These are phyloP conservation scores for Geosiphon pyriformis DNA, from an alignment of 192 early-diverging fungal species.

Conservation along the genomic window DNA sequence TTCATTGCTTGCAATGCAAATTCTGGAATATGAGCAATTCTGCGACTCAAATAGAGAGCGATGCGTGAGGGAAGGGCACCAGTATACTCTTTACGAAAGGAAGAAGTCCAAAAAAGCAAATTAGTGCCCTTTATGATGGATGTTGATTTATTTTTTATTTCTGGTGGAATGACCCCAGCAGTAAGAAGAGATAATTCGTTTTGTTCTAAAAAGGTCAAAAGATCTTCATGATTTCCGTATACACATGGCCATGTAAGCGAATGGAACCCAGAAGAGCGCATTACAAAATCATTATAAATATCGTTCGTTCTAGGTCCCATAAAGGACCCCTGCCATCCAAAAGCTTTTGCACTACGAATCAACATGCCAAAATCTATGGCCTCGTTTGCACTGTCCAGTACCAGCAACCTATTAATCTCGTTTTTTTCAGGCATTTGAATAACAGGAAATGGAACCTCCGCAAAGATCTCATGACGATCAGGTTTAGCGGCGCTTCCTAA, in stretches of 20 bases:
- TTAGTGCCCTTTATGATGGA: neutral
- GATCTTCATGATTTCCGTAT: neutral
- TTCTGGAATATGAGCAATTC: neutral
- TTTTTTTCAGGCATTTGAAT: conserved; percentile 6
- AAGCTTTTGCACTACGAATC: conserved; percentile 28
- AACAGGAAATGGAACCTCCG: conserved; percentile 30
- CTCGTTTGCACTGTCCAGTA: conserved; percentile 32
- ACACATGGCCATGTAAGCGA: conserved; percentile 27
- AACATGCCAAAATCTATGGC: conserved; percentile 33
- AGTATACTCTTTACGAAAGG: neutral
- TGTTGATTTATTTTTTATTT: neutral
- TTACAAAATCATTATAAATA: conserved; percentile 33
- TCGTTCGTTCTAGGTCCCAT: conserved; percentile 21
- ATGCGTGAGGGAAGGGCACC: neutral
- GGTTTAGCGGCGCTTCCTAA: conserved; percentile 34
- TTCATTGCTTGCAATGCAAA: neutral
- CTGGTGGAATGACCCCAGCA: conserved; percentile 27
- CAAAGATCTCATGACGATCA: conserved; percentile 31
- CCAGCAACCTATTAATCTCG: conserved; percentile 22
- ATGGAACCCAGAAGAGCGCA: conserved; percentile 24
- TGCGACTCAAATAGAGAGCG: neutral
- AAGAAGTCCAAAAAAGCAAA: neutral
- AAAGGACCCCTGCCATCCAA: conserved; percentile 28
- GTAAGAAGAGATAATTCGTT: conserved; percentile 30
- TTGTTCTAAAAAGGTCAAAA: conserved; percentile 3